Evolutionary conservation across 169 alveolate genomes (phyloP), one percentile per base, ranked within the genome.

Genomic region (Miamiensis avidus): DNA sequence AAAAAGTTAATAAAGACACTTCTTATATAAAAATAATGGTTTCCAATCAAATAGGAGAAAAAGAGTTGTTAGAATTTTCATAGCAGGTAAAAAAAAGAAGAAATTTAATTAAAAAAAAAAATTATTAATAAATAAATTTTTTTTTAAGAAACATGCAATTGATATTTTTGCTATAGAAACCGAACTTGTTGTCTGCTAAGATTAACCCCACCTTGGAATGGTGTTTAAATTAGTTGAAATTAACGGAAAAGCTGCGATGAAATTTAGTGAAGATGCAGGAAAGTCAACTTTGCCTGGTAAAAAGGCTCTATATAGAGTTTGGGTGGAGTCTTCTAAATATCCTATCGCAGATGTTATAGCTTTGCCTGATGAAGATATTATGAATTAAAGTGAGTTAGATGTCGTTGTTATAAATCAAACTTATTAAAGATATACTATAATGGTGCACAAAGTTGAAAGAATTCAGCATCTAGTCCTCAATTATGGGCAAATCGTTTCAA

Each of bases 141-240:
- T 49, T 49, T 11, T 11, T 49, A 49, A 72, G 84, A 93, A 90
- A 0, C 98, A 97, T 88, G 93, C 95, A 82, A 93, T 97, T 34
- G 98, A 97, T 90, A 92, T 91, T 73, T 97, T 96, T 91, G 99
- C 98, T 6, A 95, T 97, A 78, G 99, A 98, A 27, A 97, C 99
- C 29, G 95, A 97, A 81, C 86, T 97, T 34, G 98, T 97, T n/a
- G 97, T 99, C 27, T 97, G 99, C 91, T 95, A 97, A 84, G 93
- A 97, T 34, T 97, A 97, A 83, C 99, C 99, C 0, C 98, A 99
- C 1, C 85, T 97, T 31, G 99, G 99, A 0, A 93, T 97, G 95
- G 98, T 97, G 29, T 98, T 95, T 88, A 98, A 98, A 87, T 86
- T 98, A 29, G 98, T 96, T 26, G 98, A 97, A 82, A 93, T 96